Evolutionary conservation across 768 basidiomycete genomes (phyloP).

Genomic region (Lentinula aciculospora): DNA sequence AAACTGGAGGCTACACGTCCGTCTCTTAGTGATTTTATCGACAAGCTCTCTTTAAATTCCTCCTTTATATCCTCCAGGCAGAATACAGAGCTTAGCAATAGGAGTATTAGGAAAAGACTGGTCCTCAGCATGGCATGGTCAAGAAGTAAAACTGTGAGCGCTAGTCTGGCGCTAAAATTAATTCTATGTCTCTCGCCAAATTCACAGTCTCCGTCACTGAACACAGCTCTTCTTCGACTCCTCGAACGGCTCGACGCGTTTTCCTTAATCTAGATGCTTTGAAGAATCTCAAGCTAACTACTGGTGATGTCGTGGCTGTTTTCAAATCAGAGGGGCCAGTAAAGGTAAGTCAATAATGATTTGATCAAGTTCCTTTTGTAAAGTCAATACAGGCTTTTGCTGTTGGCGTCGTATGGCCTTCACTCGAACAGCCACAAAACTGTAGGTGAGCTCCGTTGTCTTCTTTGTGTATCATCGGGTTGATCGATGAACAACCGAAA

Average conservation of each 20-base stretch:
- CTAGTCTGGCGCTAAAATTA: background rate
- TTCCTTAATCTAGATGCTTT: constrained; percentile 57
- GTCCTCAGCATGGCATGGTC: constrained; percentile 2
- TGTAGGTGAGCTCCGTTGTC: constrained; percentile 31
- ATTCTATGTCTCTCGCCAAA: background rate
- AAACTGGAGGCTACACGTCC: constrained; percentile 81
- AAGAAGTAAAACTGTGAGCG: background rate
- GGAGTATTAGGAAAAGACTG: background rate
- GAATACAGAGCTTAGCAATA: background rate
- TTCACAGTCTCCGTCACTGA: constrained; percentile 9
- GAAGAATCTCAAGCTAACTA: constrained; percentile 54
- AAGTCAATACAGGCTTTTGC: constrained; percentile 44
- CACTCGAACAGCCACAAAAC: constrained; percentile 49
- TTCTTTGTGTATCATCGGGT: background rate
- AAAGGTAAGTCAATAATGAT: background rate
- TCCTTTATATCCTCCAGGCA: constrained; percentile 21
- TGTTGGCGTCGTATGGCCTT: constrained; percentile 76
- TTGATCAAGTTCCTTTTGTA: background rate
- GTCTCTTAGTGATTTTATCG: constrained; percentile 56
- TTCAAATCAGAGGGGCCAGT: constrained; percentile 15
- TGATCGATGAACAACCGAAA: constrained; percentile 19
- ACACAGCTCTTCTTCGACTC: constrained; percentile 15
- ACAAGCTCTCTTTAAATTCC: constrained; percentile 42
- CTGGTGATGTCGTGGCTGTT: constrained; percentile 66
- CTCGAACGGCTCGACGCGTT: constrained; percentile 58